Base-by-base conservation (phyloP, 2,329 filamentous ascomycete species). In the Pseudogymnoascus sp. region DNA sequence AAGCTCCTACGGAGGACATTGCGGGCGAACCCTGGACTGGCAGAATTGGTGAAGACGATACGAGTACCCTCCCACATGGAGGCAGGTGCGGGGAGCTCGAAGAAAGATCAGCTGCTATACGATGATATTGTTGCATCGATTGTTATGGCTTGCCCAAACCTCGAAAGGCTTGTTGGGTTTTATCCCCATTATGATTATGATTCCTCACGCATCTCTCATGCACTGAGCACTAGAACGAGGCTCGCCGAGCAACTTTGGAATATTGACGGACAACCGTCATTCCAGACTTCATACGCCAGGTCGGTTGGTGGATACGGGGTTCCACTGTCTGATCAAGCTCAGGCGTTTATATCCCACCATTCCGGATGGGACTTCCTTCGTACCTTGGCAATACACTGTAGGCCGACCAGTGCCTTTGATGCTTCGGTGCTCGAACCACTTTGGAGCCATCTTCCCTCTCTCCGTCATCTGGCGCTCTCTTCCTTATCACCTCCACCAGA, bases 81-180 rank as follows among this genome's bases (percentile, higher is more conserved):
- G 28, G 73, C 74, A 11, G 58, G 58, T 14, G 58, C 38, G 7
- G 71, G 76, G n/a, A 71, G 67, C 55, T 67, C 61, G 12, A 67
- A 68, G 59, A 68, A 69, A 33, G 72, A 74, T 21, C 68, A 75
- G 9, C 79, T 80, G 37, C 76, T 80, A 52, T 87, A 88, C 68
- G 78, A 84, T 64, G 79, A 85, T 66, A 71, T 84, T 2, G 77
- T 87, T 1, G 84, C 85, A 0, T 81, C 85, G 4, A 73, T 88
- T 23, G 77, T 88, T 63, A 86, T 87, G 84, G 81, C 83, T 0
- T 88, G 85, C 63, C 85, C 85, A 2, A 87, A 88, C 66, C 75
- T 88, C 9, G 85, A 88, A 72, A 77, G 79, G 59, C 74, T 88
- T 5, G 74, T 79, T 9, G 84, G 85, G 0, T 81, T 82, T 40